Evolutionary conservation across 2,329 filamentous ascomycete species (phyloP).

Genomic region (Aspergillus glaucus): DNA sequence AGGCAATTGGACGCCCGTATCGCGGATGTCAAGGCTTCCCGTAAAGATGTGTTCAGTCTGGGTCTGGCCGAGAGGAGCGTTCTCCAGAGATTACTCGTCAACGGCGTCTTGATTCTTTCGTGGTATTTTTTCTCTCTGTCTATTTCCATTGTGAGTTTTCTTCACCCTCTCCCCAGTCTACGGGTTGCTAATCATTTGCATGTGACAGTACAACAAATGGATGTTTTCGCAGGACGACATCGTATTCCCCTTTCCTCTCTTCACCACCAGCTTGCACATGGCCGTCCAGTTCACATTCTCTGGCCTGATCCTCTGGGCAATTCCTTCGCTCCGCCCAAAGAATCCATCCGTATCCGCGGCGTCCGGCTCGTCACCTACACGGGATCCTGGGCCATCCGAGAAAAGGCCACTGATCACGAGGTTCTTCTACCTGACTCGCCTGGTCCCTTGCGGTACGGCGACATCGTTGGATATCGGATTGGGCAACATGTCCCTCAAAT

Average conservation of each 20-base stretch:
- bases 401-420: constrained; percentile 67
- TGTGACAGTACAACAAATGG: constrained; percentile 90
- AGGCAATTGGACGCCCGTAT: constrained; percentile 65
- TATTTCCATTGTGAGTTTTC: constrained; percentile 70
- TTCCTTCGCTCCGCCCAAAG: constrained; percentile 74
- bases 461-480: constrained; percentile 94
- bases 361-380: constrained; percentile 29
- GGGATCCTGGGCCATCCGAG: constrained; percentile 39
- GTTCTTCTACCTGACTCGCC: constrained; percentile 84
- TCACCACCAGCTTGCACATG: constrained; percentile 95
- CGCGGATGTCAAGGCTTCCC: constrained; percentile 54
- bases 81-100: constrained; percentile 62
- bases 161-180: not conserved
- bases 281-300: constrained; percentile 83
- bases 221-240: constrained; percentile 86
- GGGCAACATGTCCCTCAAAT: constrained; percentile 91
- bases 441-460: constrained; percentile 84
- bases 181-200: not conserved
- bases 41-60: constrained; percentile 55
- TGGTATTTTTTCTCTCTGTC: constrained; percentile 93
- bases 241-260: constrained; percentile 90
- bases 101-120: constrained; percentile 71
- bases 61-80: constrained; percentile 68
- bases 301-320: constrained; percentile 67
- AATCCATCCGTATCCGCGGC: constrained; percentile 21